These are phyloP conservation scores for Entophlyctis luteolus DNA, from an alignment of 192 early-diverging fungal genomes.

Conservation along the genomic window DNA sequence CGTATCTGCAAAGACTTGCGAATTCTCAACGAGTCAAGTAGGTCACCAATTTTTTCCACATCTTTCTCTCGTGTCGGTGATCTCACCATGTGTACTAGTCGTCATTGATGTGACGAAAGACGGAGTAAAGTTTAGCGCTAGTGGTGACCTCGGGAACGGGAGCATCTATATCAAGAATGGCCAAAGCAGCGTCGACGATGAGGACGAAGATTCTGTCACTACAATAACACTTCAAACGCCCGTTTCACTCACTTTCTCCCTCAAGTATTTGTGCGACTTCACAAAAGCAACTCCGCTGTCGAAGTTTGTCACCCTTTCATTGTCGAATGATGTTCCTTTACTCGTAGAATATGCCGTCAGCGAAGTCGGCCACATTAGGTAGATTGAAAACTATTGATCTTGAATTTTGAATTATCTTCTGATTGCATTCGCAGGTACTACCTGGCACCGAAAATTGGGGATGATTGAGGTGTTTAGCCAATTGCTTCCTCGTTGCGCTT, in stretches of 20 bases:
- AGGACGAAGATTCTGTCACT: conserved; percentile 44
- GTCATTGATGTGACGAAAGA: conserved; percentile 89
- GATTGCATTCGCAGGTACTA: no score
- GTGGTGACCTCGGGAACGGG: conserved; percentile 87
- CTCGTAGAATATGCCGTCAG: conserved; percentile 91
- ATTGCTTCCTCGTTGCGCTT: no score
- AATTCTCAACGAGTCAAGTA: conserved; percentile 79
- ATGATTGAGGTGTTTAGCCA: no score
- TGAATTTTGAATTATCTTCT: no score
- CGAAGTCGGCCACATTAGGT: conserved; percentile 86
- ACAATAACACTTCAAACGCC: conserved; percentile 78
- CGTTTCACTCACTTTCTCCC: conserved; percentile 79
- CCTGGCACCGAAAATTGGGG: no score
- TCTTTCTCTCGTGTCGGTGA: no score
- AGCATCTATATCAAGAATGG: conserved; percentile 71
- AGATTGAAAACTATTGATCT: no score
- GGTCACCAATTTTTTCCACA: background rate
- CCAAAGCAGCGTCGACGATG: conserved; percentile 67
- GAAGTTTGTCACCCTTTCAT: conserved; percentile 68
- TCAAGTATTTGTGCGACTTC: conserved; percentile 94
- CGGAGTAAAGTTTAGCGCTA: conserved; percentile 81
- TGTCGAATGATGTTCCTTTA: conserved; percentile 84
- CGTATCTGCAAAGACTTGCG: conserved; percentile 86
- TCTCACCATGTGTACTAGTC: no score
- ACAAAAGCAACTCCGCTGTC: conserved; percentile 89